Conservation (phyloP, 371 early-diverging fungal genomes). For the Apophysomyces sp. region DNA sequence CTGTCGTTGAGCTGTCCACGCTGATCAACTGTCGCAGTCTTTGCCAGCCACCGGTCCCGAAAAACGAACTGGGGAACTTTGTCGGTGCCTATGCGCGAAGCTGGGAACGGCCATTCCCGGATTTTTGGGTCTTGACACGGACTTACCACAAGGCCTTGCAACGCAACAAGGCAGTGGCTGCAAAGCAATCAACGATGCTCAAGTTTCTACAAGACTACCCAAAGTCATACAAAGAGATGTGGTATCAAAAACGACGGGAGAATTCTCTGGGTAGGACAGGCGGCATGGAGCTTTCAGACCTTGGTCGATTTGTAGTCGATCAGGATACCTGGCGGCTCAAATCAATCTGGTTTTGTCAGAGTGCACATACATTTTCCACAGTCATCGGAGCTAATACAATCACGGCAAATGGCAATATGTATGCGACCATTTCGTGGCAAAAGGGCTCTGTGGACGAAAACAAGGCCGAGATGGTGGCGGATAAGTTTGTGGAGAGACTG, state of each 20-base stretch:
- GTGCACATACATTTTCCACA: conserved; percentile 25
- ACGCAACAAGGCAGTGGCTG: conserved; percentile 11
- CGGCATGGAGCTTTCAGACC: conserved; percentile 43
- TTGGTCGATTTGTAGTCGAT: conserved; percentile 21
- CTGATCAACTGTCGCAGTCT: conserved; percentile 36
- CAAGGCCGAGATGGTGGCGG: background rate
- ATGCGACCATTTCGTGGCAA: conserved; percentile 36
- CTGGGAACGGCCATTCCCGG: conserved; percentile 13
- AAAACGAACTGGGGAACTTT: conserved; percentile 39
- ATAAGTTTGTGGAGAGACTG: background rate
- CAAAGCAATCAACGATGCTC: conserved; percentile 18
- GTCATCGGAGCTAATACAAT: conserved; percentile 24
- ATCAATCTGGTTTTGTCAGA: conserved; percentile 36
- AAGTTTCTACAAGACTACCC: conserved; percentile 29
- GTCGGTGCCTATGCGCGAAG: conserved; percentile 24
- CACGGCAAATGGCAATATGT: conserved; percentile 16
- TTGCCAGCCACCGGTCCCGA: conserved; percentile 31
- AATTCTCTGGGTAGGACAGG: conserved; percentile 29
- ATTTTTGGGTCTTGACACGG: conserved; percentile 29
- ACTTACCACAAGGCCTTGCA: conserved; percentile 20
- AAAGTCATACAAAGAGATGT: conserved; percentile 26
- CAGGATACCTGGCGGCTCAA: conserved; percentile 11
- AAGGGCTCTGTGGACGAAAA: conserved; percentile 21
- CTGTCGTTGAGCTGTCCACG: conserved; percentile 15
- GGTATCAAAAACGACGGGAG: conserved; percentile 16